Base-by-base conservation (phyloP, 371 early-diverging fungal genomes). In the Vairimorpha necatrix region DNA sequence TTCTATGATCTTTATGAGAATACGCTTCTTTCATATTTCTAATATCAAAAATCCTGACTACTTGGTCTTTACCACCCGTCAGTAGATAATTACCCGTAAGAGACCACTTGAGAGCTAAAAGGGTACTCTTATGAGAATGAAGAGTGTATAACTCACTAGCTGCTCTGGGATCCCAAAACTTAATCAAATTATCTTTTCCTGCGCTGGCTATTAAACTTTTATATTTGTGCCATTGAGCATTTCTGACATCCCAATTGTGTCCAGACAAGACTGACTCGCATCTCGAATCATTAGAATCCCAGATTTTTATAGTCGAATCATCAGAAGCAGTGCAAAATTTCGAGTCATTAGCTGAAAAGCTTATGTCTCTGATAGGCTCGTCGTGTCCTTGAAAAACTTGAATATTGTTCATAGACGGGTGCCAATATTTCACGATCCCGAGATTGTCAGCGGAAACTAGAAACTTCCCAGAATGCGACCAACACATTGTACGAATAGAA, bases 201-300 rank as follows among this genome's bases (percentile, higher is more conserved):
- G 98, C 98, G 24, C 95, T 94, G 7, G 96, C 98, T 0, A 99
- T 86, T 53, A 99, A 84, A 0, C 92, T 91, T 79, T 94, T 90
- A 79, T 88, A 89, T 16, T 95, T 94, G 84, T 99, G 97, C 97
- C 98, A 99, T 80, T 97, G 94, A 0, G 95, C 89, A 76, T 92
- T 91, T 81, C 94, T 91, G 14, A 99, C 98, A 86, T 97, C 98
- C 95, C 97, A 96, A 60, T 94, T 96, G 85, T 99, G 99, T 0
- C 98, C 96, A 46, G 38, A 30, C 14, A 85, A 69, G 9, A 54
- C 67, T 38, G 67, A 22, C 80, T 98, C 98, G 76, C 93, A 94
- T 39, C 87, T 85, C 0, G 91, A 91, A 28, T 90, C 90, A 39
- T 89, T 89, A 80, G 94, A 95, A 81, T 91, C 90, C 94, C 96